A percentile compares a stretch with the other conserved stretches of the same genome.
Evolutionary conservation across 257 asterid species (phyloP).

Genomic region (Dorcoceras hygrometricum): DNA sequence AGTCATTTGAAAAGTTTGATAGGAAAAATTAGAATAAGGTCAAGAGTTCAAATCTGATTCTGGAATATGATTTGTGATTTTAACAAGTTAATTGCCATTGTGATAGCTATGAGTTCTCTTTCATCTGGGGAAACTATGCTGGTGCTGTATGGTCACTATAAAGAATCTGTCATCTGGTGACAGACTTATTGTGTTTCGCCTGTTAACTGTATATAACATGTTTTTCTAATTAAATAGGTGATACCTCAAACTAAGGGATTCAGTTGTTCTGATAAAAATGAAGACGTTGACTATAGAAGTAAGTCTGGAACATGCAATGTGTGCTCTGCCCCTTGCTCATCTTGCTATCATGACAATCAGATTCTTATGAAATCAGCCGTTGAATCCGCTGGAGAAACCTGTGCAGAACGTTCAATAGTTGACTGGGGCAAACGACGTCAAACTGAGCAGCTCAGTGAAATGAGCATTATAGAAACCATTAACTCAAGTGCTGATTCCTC

Average conservation of each 20-base stretch:
- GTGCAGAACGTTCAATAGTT: conserved; percentile 37
- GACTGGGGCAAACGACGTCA: conserved; percentile 32
- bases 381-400: conserved; percentile 60
- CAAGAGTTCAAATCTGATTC: neutral
- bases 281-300: conserved; percentile 31
- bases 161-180: neutral
- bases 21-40: neutral
- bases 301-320: conserved; percentile 58
- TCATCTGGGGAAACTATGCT: no score
- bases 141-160: no score
- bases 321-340: conserved; percentile 69
- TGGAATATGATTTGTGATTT: neutral
- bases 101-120: neutral
- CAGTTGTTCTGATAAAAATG: conserved; percentile 34
- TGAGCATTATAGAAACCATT: conserved; percentile 41
- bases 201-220: conserved; percentile 12
- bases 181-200: conserved; percentile 15
- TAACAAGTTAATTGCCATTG: neutral
- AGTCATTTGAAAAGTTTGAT: neutral
- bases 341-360: conserved; percentile 58
- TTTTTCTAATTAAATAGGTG: conserved; percentile 44
- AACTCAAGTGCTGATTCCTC: conserved; percentile 50
- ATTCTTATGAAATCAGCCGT: conserved; percentile 52
- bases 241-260: conserved; percentile 36
- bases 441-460: conserved; percentile 43